These are phyloP conservation scores for Suhomyces emberorum DNA, from an alignment of 805 yeast species.

Conservation along the genomic window DNA sequence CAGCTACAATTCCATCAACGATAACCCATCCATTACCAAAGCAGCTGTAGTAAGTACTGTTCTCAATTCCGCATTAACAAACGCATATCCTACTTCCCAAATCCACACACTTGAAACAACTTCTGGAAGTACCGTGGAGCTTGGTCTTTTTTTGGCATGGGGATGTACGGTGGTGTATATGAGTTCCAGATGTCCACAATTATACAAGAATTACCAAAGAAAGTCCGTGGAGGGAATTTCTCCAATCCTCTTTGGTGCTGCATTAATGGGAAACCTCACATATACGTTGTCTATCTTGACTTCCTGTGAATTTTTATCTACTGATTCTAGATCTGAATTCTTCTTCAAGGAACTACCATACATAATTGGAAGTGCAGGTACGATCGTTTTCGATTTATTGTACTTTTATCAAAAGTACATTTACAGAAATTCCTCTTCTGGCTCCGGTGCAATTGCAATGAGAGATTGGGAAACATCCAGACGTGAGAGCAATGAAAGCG, in stretches of 20 bases:
- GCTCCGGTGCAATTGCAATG: slow-evolving; percentile 2
- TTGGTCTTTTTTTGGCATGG: slow-evolving; percentile 58
- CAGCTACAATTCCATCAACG: slow-evolving; percentile 13
- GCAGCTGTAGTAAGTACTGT: slow-evolving; percentile 11
- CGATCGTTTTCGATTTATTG: slow-evolving; percentile 69
- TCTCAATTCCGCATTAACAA: slow-evolving; percentile 12
- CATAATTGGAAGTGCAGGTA: slow-evolving; percentile 82
- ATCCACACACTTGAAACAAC: background rate
- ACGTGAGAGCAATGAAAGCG: background rate
- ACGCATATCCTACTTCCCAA: too few species aligned
- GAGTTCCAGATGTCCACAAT: slow-evolving; percentile 79
- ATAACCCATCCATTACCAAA: slow-evolving; percentile 1
- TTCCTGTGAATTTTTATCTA: slow-evolving; percentile 48
- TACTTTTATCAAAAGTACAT: slow-evolving; percentile 60
- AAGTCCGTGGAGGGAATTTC: slow-evolving; percentile 87
- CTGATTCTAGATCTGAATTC: slow-evolving; percentile 41
- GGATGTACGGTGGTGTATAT: slow-evolving; percentile 71
- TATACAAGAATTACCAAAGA: slow-evolving; percentile 68
- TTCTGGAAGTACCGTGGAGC: too few species aligned
- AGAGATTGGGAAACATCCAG: slow-evolving; percentile 2
- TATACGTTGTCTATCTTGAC: slow-evolving; percentile 74
- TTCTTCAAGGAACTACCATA: slow-evolving; percentile 73
- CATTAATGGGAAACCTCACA: slow-evolving; percentile 72
- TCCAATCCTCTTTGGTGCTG: slow-evolving; percentile 73
- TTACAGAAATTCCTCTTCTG: slow-evolving; percentile 15